These are phyloP conservation scores for Trichoderma asperelloides DNA, from an alignment of 495 filamentous ascomycete genomes.

Conservation along the genomic window DNA sequence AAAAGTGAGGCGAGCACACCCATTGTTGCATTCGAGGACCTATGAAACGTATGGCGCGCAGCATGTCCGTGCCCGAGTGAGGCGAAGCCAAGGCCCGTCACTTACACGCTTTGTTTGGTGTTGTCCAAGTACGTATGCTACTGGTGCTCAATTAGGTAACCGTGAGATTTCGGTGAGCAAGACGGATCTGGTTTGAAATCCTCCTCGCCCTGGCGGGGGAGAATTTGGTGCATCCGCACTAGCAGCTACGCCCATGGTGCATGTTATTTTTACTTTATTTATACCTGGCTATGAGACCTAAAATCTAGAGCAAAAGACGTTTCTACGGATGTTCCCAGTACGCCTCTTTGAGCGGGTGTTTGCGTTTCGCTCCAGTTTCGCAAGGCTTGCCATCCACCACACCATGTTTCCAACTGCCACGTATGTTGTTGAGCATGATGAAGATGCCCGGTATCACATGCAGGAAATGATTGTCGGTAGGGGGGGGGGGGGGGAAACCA, in stretches of 20 bases:
- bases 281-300: too few species aligned
- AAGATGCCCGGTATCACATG: too few species aligned
- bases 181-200: neutral
- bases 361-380: too few species aligned
- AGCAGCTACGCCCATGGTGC: neutral
- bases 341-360: too few species aligned
- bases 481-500: too few species aligned
- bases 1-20: too few species aligned
- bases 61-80: neutral
- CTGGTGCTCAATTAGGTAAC: neutral
- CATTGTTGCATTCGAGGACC: too few species aligned
- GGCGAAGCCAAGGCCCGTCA: neutral
- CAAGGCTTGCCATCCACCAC: too few species aligned
- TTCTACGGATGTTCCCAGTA: too few species aligned
- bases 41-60: neutral
- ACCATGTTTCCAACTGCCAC: too few species aligned
- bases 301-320: neutral
- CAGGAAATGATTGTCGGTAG: too few species aligned
- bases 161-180: neutral
- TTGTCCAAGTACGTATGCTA: neutral
- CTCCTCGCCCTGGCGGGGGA: neutral
- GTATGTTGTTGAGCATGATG: too few species aligned
- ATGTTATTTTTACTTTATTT: neutral
- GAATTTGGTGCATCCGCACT: neutral
- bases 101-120: neutral